Conservation (phyloP, 2,329 filamentous ascomycete species). For the Endoconidiophora laricicola region DNA sequence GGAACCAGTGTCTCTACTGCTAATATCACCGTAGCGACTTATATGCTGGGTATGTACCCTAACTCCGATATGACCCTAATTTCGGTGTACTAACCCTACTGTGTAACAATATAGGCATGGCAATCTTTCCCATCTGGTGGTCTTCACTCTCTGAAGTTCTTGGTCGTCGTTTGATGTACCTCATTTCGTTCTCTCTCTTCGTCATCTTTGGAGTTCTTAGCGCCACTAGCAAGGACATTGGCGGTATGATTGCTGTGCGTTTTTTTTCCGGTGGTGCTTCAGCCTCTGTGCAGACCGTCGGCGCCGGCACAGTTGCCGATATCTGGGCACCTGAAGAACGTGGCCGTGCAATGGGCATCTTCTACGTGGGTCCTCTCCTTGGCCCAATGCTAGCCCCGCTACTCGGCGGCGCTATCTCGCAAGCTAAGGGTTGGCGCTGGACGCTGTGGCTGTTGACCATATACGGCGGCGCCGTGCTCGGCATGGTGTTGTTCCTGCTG, state of each 20-base stretch:
- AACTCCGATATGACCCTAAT: too few relatives aligned
- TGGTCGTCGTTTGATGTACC: slow-evolving; percentile 63
- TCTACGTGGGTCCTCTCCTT: slow-evolving; percentile 63
- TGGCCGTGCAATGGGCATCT: slow-evolving; percentile 65
- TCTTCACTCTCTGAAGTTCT: slow-evolving; percentile 60
- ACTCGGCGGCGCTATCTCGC: slow-evolving; percentile 54
- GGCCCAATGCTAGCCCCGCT: slow-evolving; percentile 64
- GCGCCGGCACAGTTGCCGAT: slow-evolving; percentile 69
- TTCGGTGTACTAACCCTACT: background rate
- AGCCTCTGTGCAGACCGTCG: slow-evolving; percentile 67
- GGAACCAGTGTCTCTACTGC: slow-evolving; percentile 46
- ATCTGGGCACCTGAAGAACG: slow-evolving; percentile 59
- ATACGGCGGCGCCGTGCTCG: slow-evolving; percentile 43
- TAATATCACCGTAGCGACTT: slow-evolving; percentile 62
- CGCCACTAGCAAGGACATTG: slow-evolving; percentile 51
- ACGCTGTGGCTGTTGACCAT: slow-evolving; percentile 64
- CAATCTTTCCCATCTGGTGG: slow-evolving; percentile 78
- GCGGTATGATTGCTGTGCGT: slow-evolving; percentile 64
- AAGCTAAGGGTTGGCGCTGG: slow-evolving; percentile 55
- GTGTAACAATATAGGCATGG: slow-evolving; percentile 35
- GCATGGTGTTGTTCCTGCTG: slow-evolving; percentile 42
- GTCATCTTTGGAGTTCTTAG: slow-evolving; percentile 52
- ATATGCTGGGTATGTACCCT: slow-evolving; percentile 42
- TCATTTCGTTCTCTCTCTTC: slow-evolving; percentile 58
- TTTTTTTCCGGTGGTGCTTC: slow-evolving; percentile 59